Conservation (phyloP, 495 filamentous ascomycete species). For the Staphylotrichum longicolle region DNA sequence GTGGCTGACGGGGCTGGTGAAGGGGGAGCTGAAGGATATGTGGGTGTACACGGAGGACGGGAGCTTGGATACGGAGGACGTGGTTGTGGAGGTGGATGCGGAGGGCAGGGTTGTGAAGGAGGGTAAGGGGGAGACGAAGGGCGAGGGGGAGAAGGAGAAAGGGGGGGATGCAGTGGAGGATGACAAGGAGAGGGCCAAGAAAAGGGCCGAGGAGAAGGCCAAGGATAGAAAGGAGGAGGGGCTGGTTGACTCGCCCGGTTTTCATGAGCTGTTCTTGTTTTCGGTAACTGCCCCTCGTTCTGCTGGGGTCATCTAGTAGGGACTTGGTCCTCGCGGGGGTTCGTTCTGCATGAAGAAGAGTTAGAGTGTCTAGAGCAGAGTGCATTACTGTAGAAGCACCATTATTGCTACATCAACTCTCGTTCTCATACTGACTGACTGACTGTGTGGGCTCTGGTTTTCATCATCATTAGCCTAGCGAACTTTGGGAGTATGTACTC, state of each 20-base stretch:
- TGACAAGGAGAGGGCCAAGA: slow-evolving; percentile 9
- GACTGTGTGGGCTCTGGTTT: too few species aligned
- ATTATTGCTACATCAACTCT: too few species aligned
- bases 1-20: slow-evolving; percentile 73
- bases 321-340: too few species aligned
- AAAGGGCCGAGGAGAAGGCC: neutral
- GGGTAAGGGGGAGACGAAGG: slow-evolving; percentile 2
- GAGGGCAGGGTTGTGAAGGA: slow-evolving; percentile 25
- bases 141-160: slow-evolving; percentile 7
- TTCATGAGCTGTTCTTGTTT: slow-evolving; percentile 32
- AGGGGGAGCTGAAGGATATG: slow-evolving; percentile 69
- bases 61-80: slow-evolving; percentile 47
- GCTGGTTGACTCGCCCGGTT: neutral
- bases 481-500: too few species aligned
- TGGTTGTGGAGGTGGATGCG: slow-evolving; percentile 42
- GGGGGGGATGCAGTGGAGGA: slow-evolving; percentile 9
- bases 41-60: slow-evolving; percentile 78
- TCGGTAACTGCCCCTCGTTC: slow-evolving; percentile 27
- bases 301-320: too few species aligned
- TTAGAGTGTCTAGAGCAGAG: too few species aligned
- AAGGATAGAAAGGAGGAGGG: slow-evolving; percentile 3
- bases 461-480: too few species aligned
- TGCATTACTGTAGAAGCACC: too few species aligned
- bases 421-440: too few species aligned
- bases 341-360: too few species aligned